Evolutionary conservation across 108 stramenopile species (phyloP), one percentile per base, ranked within the genome.

Genomic region (Fistulifera solaris): DNA sequence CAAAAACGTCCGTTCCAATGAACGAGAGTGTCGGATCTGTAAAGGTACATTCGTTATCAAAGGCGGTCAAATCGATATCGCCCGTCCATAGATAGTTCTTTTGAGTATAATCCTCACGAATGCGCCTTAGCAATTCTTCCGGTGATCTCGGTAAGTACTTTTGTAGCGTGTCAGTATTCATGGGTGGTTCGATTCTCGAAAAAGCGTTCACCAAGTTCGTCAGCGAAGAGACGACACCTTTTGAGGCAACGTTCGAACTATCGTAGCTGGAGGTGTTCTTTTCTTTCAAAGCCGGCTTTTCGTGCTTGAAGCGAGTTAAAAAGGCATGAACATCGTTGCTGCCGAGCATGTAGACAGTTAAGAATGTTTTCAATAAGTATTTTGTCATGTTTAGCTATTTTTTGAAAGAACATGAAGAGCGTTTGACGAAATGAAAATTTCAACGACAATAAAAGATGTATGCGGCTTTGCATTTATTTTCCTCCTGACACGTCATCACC

Each of bases 41-140:
- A 47, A 91, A 91, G 14, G 48, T 58, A 39, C 89, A 91, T 26
- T 77, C 51, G 38, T 56, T 15, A 25, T 58, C 57, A 58, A 87
- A 91, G 25, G 65, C 69, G 19, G 65, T 61, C 31, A 77, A 58
- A 66, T 82, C 76, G 40, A 91, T 69, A 48, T 85, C 63, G 6
- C 85, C 85, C 0, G 89, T 91, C 89, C 89, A 91, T 15, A 91
- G 59, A 59, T 91, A 91, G 59, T 87, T 87, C 47, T 65, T 66
- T 43, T 59, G 56, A 4, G 41, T 64, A 61, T 91, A 91, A 19
- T 91, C 85, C 0, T 67, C 56, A 38, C 61, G 45, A 24, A 90
- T 82, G 25, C 80, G 63, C 48, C 56, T 21, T n/a, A 76, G 38
- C 18, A 91, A 38, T 65, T 87, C 81, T 39, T 57, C 27, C 0